Evolutionary conservation across 1,284 basidiomycete species (phyloP), one percentile per base, ranked within the genome.

Genomic region (Tilletia setariae): DNA sequence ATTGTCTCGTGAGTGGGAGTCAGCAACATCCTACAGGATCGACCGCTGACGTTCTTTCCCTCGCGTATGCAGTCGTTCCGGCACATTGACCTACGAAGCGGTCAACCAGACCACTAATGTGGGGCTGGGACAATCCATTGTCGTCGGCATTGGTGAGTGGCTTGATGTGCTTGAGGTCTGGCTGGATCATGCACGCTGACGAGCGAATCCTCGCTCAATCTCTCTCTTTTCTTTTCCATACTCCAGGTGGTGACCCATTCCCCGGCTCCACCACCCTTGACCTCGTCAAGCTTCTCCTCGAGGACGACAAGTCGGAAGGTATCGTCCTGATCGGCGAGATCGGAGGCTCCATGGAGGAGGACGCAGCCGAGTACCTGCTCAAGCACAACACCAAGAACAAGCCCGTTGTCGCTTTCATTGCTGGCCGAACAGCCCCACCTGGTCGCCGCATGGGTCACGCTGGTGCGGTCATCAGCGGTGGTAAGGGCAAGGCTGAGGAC

Each of bases 261-360:
- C 94, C 94, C 25, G 94, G 94, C 51, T 70, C 97, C 93, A 51
- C 92, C 92, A 84, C 95, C 94, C 84, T 97, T 74, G 96, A 99
- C 84, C 93, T 94, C 69, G 87, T 99, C 85, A 98, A 96, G 84
- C 89, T 98, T 72, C 93, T 98, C 86, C 89, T 99, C 70, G 89
- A 94, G 42, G 95, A 99, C 82, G 90, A 91, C 74, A 71, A 78
- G 68, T 72, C 77, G 30, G 56, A 78, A 89, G 92, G 92, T 79
- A 94, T 99, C 75, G 95, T 99, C 68, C 86, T 98, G 76, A 99
- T 99, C 79, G 96, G 96, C 76, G 96, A 99, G 85, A 99, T 99
- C 79, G 96, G 96, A 78, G 96, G 96, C 32, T 90, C 91, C 21
- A 98, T 98, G 94, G 96, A 99, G 85, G 96, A 99, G 84, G 95